Evolutionary conservation across 1,284 basidiomycete genomes (phyloP).

Genomic region (Lentinula novae-zelandiae): DNA sequence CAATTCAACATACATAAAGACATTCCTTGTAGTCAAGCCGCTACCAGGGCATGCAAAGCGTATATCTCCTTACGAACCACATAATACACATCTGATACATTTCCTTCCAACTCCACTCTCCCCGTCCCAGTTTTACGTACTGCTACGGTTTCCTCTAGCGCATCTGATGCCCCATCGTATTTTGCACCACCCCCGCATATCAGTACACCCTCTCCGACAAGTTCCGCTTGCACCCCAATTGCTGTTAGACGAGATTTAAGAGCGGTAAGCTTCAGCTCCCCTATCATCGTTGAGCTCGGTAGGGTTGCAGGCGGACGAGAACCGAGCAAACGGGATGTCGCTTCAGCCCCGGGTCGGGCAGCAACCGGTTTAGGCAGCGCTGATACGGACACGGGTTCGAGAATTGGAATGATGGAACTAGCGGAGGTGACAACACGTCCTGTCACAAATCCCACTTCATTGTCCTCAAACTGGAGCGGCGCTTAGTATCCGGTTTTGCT

Average conservation of each 20-base stretch:
- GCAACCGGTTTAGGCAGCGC: conserved; percentile 23
- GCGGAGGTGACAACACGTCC: conserved; percentile 81
- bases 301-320: conserved; percentile 56
- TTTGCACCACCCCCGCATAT: conserved; percentile 76
- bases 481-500: conserved; percentile 7
- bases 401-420: conserved; percentile 70
- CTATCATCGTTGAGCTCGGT: conserved; percentile 91
- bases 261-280: conserved; percentile 86
- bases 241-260: conserved; percentile 76
- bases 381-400: conserved; percentile 51
- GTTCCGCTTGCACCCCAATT: conserved; percentile 82
- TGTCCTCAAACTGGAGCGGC: conserved; percentile 85
- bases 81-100: conserved; percentile 86
- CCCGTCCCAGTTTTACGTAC: conserved; percentile 85
- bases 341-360: conserved; percentile 21
- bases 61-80: conserved; percentile 86
- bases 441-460: conserved; percentile 89
- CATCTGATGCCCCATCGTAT: conserved; percentile 39
- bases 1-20: neutral
- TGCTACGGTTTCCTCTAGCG: conserved; percentile 74
- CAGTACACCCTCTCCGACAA: conserved; percentile 93
- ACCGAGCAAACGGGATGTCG: conserved; percentile 48
- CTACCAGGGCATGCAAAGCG: conserved; percentile 81
- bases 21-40: conserved; percentile 39
- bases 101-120: conserved; percentile 84